These are phyloP conservation scores for Auricularia cornea DNA, from an alignment of 768 basidiomycete species.

Conservation along the genomic window DNA sequence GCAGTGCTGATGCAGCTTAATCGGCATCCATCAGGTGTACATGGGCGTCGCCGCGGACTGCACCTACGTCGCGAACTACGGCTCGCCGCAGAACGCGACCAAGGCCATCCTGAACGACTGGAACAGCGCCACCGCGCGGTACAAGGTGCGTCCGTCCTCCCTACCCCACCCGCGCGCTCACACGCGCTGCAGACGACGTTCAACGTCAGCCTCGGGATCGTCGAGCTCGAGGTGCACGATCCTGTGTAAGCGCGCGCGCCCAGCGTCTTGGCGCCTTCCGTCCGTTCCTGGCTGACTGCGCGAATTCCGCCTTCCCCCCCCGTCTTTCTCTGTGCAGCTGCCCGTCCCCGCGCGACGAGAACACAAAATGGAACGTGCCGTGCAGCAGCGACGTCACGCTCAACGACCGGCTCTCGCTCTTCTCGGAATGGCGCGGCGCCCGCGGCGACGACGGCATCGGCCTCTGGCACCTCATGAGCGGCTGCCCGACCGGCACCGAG, in stretches of 20 bases:
- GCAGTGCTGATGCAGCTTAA: not conserved
- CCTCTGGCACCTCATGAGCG: conserved; percentile 85
- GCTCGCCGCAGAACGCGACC: conserved; percentile 56
- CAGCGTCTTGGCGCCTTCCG: not conserved
- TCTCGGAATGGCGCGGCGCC: conserved; percentile 73
- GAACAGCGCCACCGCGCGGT: conserved; percentile 70
- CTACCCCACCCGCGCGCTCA: conserved; percentile 14
- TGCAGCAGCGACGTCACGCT: conserved; percentile 47
- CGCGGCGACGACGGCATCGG: conserved; percentile 69
- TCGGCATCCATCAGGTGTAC: conserved; percentile 29
- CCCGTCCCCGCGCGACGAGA: conserved; percentile 42
- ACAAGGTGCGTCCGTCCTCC: conserved; percentile 38
- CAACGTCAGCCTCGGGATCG: conserved; percentile 77
- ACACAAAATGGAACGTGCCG: conserved; percentile 64
- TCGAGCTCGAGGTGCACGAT: conserved; percentile 68
- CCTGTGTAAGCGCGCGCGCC: conserved; percentile 28
- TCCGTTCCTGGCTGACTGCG: not conserved
- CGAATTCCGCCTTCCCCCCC: not conserved
- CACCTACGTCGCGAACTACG: conserved; percentile 60
- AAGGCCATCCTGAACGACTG: conserved; percentile 67
- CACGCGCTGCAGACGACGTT: conserved; percentile 47
- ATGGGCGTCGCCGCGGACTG: conserved; percentile 90
- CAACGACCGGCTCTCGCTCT: conserved; percentile 64
- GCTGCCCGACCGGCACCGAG: conserved; percentile 71
- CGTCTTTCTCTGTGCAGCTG: conserved; percentile 35